Evolutionary conservation across 2,329 filamentous ascomycete species (phyloP).

Genomic region (Paradendryphiella salina): DNA sequence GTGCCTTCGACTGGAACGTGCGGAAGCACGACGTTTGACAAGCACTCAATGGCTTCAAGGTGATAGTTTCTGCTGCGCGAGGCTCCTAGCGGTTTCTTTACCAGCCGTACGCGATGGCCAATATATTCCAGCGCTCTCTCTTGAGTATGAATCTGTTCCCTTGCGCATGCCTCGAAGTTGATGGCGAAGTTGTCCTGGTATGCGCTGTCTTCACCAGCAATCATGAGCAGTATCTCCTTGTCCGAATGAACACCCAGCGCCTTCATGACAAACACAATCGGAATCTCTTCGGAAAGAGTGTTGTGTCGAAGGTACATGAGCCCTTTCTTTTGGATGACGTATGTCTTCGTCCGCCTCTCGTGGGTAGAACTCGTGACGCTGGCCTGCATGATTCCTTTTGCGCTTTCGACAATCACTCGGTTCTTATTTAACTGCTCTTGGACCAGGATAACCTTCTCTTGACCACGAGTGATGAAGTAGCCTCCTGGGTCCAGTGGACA

Average conservation of each 20-base stretch:
- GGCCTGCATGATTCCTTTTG: constrained; percentile 91
- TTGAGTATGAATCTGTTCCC: constrained; percentile 84
- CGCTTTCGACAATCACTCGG: constrained; percentile 94
- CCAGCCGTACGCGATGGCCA: constrained; percentile 76
- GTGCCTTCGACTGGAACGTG: constrained; percentile 90
- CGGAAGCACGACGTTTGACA: constrained; percentile 90
- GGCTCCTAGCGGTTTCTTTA: constrained; percentile 63
- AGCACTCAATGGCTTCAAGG: constrained; percentile 88
- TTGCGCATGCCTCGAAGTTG: constrained; percentile 91
- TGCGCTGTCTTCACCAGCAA: constrained; percentile 80
- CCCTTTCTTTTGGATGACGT: constrained; percentile 92
- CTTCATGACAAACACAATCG: constrained; percentile 89
- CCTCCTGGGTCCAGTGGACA: constrained; percentile 95
- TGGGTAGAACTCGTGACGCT: constrained; percentile 93
- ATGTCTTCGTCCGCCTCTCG: constrained; percentile 96
- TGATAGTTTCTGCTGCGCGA: constrained; percentile 71
- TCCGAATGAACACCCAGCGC: constrained; percentile 93
- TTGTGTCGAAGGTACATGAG: constrained; percentile 89
- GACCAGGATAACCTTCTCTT: constrained; percentile 97
- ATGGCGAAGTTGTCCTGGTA: constrained; percentile 95
- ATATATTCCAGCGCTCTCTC: constrained; percentile 95
- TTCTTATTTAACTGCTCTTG: constrained; percentile 99
- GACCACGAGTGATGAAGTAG: constrained; percentile 97
- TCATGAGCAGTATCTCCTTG: constrained; percentile 89
- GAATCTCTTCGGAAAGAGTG: constrained; percentile 88